Evolutionary conservation across 1,139 yeast genomes (phyloP).

Genomic region (Geotrichum aggregatum): DNA sequence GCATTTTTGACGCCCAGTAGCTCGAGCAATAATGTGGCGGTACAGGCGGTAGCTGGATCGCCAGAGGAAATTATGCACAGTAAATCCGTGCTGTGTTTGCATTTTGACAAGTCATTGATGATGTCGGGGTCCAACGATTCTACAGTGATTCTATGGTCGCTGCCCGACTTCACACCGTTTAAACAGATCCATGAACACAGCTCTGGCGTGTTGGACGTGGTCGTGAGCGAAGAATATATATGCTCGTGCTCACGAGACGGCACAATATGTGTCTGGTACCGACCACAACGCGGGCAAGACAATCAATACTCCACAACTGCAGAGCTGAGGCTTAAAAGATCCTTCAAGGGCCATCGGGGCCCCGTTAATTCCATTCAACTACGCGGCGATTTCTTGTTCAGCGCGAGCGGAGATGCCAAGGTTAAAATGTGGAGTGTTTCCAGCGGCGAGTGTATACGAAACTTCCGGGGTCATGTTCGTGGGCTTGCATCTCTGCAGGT

Average conservation of each 20-base stretch:
- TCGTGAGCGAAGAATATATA: constrained; percentile 30
- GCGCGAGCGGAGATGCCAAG: constrained; percentile 40
- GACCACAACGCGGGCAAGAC: constrained; percentile 19
- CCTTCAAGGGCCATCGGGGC: constrained; percentile 35
- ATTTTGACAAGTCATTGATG: constrained; percentile 35
- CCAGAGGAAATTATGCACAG: constrained; percentile 28
- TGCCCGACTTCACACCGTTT: constrained; percentile 30
- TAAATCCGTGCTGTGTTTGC: constrained; percentile 38
- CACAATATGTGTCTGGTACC: constrained; percentile 34
- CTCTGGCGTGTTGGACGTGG: constrained; percentile 36
- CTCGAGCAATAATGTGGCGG: neutral
- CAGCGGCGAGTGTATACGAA: constrained; percentile 29
- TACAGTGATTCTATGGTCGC: constrained; percentile 37
- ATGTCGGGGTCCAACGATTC: constrained; percentile 40
- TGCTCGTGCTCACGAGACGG: constrained; percentile 39
- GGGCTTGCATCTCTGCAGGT: constrained; percentile 40
- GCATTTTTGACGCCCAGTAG: constrained; percentile 12
- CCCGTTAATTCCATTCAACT: constrained; percentile 39
- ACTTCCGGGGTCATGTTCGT: constrained; percentile 36
- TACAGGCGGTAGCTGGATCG: neutral
- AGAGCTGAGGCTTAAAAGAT: constrained; percentile 23
- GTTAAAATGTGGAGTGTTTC: constrained; percentile 35
- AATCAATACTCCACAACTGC: constrained; percentile 8
- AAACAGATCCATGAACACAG: constrained; percentile 31
- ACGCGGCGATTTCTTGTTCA: constrained; percentile 31